Evolutionary conservation across 1,284 basidiomycete species (phyloP), one percentile per base, ranked within the genome.

Genomic region (Leccinum pseudoinsigne): DNA sequence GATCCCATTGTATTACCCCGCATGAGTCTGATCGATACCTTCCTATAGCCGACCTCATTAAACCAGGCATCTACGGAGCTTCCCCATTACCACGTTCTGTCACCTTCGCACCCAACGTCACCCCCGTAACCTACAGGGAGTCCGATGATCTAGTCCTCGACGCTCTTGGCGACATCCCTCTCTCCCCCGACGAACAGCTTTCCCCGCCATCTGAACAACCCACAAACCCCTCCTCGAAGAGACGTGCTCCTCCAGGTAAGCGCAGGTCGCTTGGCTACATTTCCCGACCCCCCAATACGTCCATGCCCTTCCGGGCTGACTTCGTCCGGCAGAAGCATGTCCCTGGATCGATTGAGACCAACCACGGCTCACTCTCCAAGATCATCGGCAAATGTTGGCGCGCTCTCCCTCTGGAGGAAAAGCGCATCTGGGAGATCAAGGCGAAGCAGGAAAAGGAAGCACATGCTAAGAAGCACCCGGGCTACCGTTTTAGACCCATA

Each of bases 281-380:
- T 23, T 3, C 23, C 23, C 23, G 23, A 23, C 23, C 23, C 23
- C 23, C 23, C 23, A 23, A 23, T 23, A 3, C 23, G 23, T 23
- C 3, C 23, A 23, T 23, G 23, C 23, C 3, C 3, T 23, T 23
- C 23, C 23, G 23, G 23, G 23, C 23, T 36, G 90, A 95, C 72
- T 94, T 95, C 64, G 92, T 95, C 18, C 80, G 88, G 36, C 86
- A 88, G 68, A 87, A 90, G 66, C 86, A 94, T 66, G 89, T 95
- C 28, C 93, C 93, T 0, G 87, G 90, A 0, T 86, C 86, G 8
- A 90, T 95, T 62, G 91, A 95, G 79, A 89, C 89, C 4, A 90
- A 92, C 68, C 92, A 95, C 72, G 88, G 88, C 36, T 90, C 90
- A 45, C 74, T 91, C 74, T 91, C 12, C 6, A 88, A 88, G 75